Evolutionary conservation across 805 yeast genomes (phyloP).

Genomic region (Wickerhamomyces rabaulensis): DNA sequence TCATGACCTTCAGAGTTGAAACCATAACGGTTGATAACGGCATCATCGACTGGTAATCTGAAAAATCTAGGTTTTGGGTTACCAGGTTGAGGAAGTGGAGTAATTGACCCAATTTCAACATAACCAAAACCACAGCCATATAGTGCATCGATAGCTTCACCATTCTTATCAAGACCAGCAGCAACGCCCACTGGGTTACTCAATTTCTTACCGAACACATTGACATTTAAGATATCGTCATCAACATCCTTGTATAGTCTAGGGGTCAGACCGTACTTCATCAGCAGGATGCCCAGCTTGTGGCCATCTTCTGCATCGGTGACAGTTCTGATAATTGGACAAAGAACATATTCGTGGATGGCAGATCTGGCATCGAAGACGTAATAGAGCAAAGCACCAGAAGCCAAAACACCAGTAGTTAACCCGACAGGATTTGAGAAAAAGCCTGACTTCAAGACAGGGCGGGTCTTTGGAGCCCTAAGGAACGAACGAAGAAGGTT

Average conservation of each 20-base stretch:
- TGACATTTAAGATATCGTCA: slow-evolving; percentile 48
- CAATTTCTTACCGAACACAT: slow-evolving; percentile 59
- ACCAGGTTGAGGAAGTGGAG: slow-evolving; percentile 92
- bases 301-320: slow-evolving; percentile 90
- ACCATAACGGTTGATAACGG: slow-evolving; percentile 92
- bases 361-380: slow-evolving; percentile 75
- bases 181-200: slow-evolving; percentile 86
- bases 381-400: slow-evolving; percentile 45
- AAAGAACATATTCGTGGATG: slow-evolving; percentile 70
- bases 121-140: slow-evolving; percentile 78
- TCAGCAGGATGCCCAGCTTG: slow-evolving; percentile 58
- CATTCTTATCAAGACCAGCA: slow-evolving; percentile 94
- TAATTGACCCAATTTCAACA: slow-evolving; percentile 89
- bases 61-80: slow-evolving; percentile 92
- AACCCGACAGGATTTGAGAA: neutral
- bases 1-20: slow-evolving; percentile 90
- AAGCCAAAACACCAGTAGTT: slow-evolving; percentile 20
- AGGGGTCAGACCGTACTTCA: slow-evolving; percentile 70
- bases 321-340: slow-evolving; percentile 66
- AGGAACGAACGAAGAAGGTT: neutral
- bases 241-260: slow-evolving; percentile 48
- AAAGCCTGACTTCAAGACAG: neutral
- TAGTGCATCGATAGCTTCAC: slow-evolving; percentile 81
- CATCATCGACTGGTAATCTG: slow-evolving; percentile 77
- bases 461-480: neutral